These are phyloP conservation scores for Infundibulicybe gibba DNA, from an alignment of 768 basidiomycete genomes.

Conservation along the genomic window DNA sequence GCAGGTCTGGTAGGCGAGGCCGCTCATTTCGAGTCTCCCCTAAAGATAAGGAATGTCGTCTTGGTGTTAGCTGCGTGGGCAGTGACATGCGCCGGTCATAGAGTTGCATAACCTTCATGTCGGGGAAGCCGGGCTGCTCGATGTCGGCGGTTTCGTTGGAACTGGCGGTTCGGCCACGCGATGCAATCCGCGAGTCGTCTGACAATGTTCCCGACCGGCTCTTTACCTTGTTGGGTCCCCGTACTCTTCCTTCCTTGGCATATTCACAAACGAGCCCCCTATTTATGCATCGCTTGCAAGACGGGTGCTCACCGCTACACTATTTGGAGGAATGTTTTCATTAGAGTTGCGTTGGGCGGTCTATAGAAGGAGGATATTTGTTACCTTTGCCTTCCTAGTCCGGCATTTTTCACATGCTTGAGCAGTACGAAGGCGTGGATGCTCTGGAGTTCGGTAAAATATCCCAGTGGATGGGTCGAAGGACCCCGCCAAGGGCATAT, in stretches of 20 bases:
- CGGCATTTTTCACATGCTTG: slow-evolving; percentile 79
- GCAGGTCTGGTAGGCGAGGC: slow-evolving; percentile 25
- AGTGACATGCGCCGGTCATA: slow-evolving; percentile 3
- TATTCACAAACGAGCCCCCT: slow-evolving; percentile 65
- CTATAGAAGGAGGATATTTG: slow-evolving; percentile 10
- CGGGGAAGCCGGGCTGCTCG: slow-evolving; percentile 3
- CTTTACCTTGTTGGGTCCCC: slow-evolving; percentile 60
- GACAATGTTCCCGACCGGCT: slow-evolving; percentile 10
- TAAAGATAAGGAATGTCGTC: slow-evolving; percentile 15
- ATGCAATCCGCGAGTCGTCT: slow-evolving; percentile 4
- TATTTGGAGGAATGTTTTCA: slow-evolving; percentile 15
- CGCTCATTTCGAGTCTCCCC: slow-evolving; percentile 19
- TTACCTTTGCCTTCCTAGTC: slow-evolving; percentile 69
- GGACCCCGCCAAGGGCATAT: slow-evolving; percentile 48
- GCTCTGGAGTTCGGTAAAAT: slow-evolving; percentile 61
- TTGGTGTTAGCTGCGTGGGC: slow-evolving; percentile 2
- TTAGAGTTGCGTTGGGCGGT: slow-evolving; percentile 1
- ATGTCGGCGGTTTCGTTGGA: slow-evolving; percentile 3
- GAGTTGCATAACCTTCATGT: slow-evolving; percentile 1
- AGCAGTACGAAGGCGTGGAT: slow-evolving; percentile 62
- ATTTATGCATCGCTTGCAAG: slow-evolving; percentile 60
- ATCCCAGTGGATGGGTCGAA: slow-evolving; percentile 64
- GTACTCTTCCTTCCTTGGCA: slow-evolving; percentile 59
- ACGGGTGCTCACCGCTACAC: slow-evolving; percentile 72
- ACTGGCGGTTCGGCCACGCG: slow-evolving; percentile 15